phyloP scores from a whole-genome alignment of 306 rosid genomes.

The Dalbergia oliveri region DNA sequence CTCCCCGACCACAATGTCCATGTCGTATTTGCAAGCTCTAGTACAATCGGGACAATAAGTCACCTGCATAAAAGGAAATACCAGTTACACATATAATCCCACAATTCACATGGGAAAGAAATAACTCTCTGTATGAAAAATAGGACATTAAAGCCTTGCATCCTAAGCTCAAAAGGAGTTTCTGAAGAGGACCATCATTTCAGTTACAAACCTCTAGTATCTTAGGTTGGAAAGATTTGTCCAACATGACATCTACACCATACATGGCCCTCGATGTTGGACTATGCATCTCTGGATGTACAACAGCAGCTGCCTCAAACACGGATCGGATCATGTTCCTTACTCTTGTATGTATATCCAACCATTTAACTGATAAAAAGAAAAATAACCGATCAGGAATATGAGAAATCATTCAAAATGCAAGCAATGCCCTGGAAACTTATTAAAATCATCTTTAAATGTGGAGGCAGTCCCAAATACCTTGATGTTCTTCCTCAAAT shows the following conservation, averaged over 20 bases:
- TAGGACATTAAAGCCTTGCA: neutral
- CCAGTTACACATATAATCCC: slow-evolving; percentile 7
- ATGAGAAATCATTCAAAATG: slow-evolving; percentile 15
- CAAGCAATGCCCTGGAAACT: slow-evolving; percentile 2
- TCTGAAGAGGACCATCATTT: slow-evolving; percentile 5
- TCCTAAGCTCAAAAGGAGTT: slow-evolving; percentile 23
- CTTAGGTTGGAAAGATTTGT: slow-evolving; percentile 77
- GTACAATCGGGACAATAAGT: slow-evolving; percentile 97
- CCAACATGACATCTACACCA: slow-evolving; percentile 96
- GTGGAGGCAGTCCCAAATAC: slow-evolving; percentile 50
- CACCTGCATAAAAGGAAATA: slow-evolving; percentile 61
- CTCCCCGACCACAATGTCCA: slow-evolving; percentile 61
- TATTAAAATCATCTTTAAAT: slow-evolving; percentile 10
- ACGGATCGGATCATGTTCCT: slow-evolving; percentile 76
- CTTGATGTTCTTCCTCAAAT: slow-evolving; percentile 93
- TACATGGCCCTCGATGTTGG: slow-evolving; percentile 88
- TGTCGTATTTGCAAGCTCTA: slow-evolving; percentile 89
- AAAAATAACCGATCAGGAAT: neutral
- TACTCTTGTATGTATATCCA: slow-evolving; percentile 76
- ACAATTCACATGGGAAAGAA: slow-evolving; percentile 9
- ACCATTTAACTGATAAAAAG: slow-evolving; percentile 76
- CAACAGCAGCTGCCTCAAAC: slow-evolving; percentile 82
- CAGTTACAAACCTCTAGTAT: slow-evolving; percentile 78
- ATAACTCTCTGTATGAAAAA: neutral
- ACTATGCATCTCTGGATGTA: slow-evolving; percentile 91